Evolutionary conservation across 192 early-diverging fungal genomes (phyloP).

Genomic region (Martensiomyces pterosporus): DNA sequence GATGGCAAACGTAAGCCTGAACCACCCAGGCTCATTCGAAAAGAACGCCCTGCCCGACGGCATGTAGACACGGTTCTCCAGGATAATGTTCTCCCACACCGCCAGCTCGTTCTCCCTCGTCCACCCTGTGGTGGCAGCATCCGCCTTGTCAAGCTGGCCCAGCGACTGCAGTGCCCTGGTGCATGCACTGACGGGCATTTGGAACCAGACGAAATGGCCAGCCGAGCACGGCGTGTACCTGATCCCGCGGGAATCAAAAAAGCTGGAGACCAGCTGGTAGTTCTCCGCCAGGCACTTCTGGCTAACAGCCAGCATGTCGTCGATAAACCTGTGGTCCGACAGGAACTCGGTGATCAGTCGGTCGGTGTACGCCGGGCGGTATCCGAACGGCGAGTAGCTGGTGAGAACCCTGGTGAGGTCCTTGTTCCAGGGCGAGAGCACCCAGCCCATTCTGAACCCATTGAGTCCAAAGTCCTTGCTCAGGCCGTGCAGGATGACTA

Average conservation of each 20-base stretch:
- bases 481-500: constrained; percentile 73
- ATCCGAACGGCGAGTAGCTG: constrained; percentile 56
- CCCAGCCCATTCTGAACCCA: constrained; percentile 65
- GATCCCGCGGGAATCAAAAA: constrained; percentile 50
- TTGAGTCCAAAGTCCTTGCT: constrained; percentile 84
- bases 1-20: constrained; percentile 62
- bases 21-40: constrained; percentile 56
- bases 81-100: constrained; percentile 48
- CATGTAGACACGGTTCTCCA: constrained; percentile 61
- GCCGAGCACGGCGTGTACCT: constrained; percentile 58
- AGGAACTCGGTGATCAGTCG: constrained; percentile 55
- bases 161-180: constrained; percentile 44
- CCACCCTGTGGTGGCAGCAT: constrained; percentile 13
- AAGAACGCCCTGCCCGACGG: constrained; percentile 66
- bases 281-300: constrained; percentile 51
- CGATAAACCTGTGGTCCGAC: constrained; percentile 53
- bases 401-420: constrained; percentile 18
- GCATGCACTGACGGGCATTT: constrained; percentile 18
- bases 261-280: constrained; percentile 43
- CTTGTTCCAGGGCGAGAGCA: constrained; percentile 61
- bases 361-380: constrained; percentile 60
- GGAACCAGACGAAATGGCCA: constrained; percentile 70
- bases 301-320: constrained; percentile 57
- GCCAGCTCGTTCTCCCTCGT: constrained; percentile 48
- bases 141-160: constrained; percentile 4